Conservation (phyloP, 2,329 filamentous ascomycete genomes). For the Arthroderma sp. region DNA sequence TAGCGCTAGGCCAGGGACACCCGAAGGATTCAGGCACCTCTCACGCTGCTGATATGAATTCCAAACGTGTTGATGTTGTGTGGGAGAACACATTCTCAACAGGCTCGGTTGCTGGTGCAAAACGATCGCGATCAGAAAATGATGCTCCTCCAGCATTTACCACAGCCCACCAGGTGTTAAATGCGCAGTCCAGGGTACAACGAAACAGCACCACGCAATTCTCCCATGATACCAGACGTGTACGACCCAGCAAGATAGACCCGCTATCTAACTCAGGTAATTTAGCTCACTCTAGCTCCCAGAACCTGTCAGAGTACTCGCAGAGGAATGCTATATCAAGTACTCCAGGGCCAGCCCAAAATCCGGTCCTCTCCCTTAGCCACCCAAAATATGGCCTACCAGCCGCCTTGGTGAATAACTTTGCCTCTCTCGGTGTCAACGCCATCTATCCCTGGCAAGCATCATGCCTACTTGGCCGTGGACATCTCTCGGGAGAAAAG, state of each 20-base stretch:
- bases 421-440: constrained; percentile 54
- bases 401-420: constrained; percentile 48
- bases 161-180: constrained; percentile 8
- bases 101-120: constrained; percentile 2
- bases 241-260: constrained; percentile 25
- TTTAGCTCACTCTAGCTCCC: constrained; percentile 1
- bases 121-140: constrained; percentile 10
- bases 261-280: constrained; percentile 12
- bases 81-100: neutral
- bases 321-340: constrained; percentile 36
- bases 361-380: constrained; percentile 45
- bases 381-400: constrained; percentile 55
- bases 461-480: constrained; percentile 56
- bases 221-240: constrained; percentile 14
- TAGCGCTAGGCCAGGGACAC: neutral
- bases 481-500: constrained; percentile 51
- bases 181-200: neutral
- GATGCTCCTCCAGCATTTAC: constrained; percentile 6
- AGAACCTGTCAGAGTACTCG: constrained; percentile 41
- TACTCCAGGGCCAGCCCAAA: constrained; percentile 28
- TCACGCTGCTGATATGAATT: neutral
- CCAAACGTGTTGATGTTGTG: neutral
- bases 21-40: neutral
- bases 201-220: constrained; percentile 23
- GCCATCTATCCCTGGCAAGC: constrained; percentile 72